Percentiles rank a stretch among this genome's conserved stretches.
These are phyloP conservation scores for Ceratocystiopsis brevicomis DNA, from an alignment of 2,329 filamentous ascomycete species.

Conservation along the genomic window DNA sequence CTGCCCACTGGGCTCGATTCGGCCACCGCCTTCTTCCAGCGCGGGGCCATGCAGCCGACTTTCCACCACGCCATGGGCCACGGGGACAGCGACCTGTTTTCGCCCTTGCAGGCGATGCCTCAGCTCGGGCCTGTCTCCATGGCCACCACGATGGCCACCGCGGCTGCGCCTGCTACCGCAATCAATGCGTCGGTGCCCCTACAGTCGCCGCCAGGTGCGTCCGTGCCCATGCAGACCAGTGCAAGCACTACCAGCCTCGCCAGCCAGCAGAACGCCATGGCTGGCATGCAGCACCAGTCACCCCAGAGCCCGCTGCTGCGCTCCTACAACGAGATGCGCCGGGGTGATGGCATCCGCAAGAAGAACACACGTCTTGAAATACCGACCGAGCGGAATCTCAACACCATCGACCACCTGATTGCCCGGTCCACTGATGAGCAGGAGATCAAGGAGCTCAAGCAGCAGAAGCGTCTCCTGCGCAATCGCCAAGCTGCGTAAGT, in stretches of 20 bases:
- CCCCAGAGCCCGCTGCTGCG: slow-evolving; percentile 50
- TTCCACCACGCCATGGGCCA: slow-evolving; percentile 22
- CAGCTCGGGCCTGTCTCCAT: too few species aligned
- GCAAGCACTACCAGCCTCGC: slow-evolving; percentile 25
- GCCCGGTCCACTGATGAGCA: slow-evolving; percentile 73
- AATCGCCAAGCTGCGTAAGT: slow-evolving; percentile 94
- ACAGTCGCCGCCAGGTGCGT: neutral
- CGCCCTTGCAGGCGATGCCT: slow-evolving; percentile 24
- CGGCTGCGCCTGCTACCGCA: too few species aligned
- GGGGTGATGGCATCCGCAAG: slow-evolving; percentile 85
- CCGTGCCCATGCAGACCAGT: slow-evolving; percentile 6
- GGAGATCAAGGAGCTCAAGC: slow-evolving; percentile 94
- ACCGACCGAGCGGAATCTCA: slow-evolving; percentile 76
- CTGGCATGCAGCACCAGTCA: slow-evolving; percentile 38
- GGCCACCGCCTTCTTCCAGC: slow-evolving; percentile 32
- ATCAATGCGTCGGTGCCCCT: too few species aligned
- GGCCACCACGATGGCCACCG: too few species aligned
- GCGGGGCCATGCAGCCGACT: slow-evolving; percentile 29
- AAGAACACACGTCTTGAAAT: slow-evolving; percentile 99
- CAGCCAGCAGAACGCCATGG: neutral
- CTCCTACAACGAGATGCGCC: slow-evolving; percentile 56
- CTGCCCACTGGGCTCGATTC: slow-evolving; percentile 36
- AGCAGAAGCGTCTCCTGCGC: slow-evolving; percentile 83
- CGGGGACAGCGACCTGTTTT: slow-evolving; percentile 28
- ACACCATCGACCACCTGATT: slow-evolving; percentile 89